Percentiles rank a stretch among this genome's conserved stretches.
phyloP scores from a whole-genome alignment of 208 protist genomes.

The Crithidia thermophila region DNA sequence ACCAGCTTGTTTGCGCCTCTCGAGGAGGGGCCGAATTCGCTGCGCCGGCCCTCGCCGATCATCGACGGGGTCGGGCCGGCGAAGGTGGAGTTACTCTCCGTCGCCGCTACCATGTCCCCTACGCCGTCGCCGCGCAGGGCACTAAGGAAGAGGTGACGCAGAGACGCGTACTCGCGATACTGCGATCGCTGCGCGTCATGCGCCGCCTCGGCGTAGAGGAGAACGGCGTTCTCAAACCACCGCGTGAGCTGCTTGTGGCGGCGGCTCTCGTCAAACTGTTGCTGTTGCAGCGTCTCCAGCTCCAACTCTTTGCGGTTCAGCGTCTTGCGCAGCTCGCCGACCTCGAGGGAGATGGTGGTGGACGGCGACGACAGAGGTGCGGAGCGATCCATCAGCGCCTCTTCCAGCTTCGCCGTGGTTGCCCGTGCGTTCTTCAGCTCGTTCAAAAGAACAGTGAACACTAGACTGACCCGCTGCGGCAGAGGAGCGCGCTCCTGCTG shows the following conservation, averaged over 20 bases:
- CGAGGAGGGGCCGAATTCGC: neutral
- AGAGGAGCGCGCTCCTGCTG: slow-evolving; percentile 15
- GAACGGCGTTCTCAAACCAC: slow-evolving; percentile 26
- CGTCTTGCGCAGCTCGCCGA: slow-evolving; percentile 16
- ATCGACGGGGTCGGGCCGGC: neutral
- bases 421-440: slow-evolving; percentile 15
- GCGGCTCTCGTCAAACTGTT: slow-evolving; percentile 39
- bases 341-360: neutral
- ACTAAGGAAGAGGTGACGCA: slow-evolving; percentile 49
- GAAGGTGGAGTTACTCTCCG: neutral
- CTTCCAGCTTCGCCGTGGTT: slow-evolving; percentile 11
- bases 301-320: slow-evolving; percentile 30
- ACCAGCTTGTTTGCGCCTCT: slow-evolving; percentile 21
- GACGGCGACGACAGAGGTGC: neutral
- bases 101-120: neutral
- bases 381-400: neutral
- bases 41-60: neutral
- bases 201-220: slow-evolving; percentile 38
- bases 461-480: slow-evolving; percentile 11
- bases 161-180: slow-evolving; percentile 56
- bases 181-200: slow-evolving; percentile 36
- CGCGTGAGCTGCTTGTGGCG: slow-evolving; percentile 46
- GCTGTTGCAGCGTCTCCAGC: slow-evolving; percentile 35
- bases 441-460: slow-evolving; percentile 17
- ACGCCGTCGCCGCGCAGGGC: slow-evolving; percentile 40